Base-by-base conservation (phyloP, 495 filamentous ascomycete genomes). In the Annulohypoxylon moriforme region DNA sequence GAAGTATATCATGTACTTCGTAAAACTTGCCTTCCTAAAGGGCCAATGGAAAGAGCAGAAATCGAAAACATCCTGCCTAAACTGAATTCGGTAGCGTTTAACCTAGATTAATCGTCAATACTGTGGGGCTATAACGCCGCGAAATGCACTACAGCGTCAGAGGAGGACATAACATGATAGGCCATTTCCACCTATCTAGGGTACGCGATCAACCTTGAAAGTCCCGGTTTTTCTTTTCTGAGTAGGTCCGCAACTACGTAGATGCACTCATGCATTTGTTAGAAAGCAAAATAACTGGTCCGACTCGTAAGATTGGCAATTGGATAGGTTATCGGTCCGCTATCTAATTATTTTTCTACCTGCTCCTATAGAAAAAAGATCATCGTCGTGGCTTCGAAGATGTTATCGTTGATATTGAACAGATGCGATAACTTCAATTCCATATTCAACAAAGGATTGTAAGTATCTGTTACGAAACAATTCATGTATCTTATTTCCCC, bases 401-500 rank as follows among this genome's bases (percentile, higher is more conserved):
- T 29, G 14, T 55, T 31, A 33, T 27, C 47, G 9, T 29, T 16
- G 10, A 44, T 20, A 18, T 20, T 18, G 40, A 14, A 0, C 38
- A 13, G 6, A 63, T 52, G 46, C 60, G 13, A 63, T 50, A 38
- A 29, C 31, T 63, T 34, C 11, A 49, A 49, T 29, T 47, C 27
- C 4, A 8, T 33, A 18, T 61, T 11, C 34, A 0, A 44, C 42
- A 29, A 22, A 27, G 24, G n/a, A 31, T 47, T 25, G 3, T 31
- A 18, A 53, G 50, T 29, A 33, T 18, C n/a, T 55, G 16, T 14
- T 4, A 53, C 18, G 49, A 55, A 29, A 34, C 29, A 55, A 18
- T 10, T 59, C 42, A 22, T 59, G 53, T 66, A 24, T 60, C 60
- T 55, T 57, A 57, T 52, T 69, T 57, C 71, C 71, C 71, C 61